These are phyloP conservation scores for Ilex asprella DNA, from an alignment of 257 asterid species.

Conservation along the genomic window DNA sequence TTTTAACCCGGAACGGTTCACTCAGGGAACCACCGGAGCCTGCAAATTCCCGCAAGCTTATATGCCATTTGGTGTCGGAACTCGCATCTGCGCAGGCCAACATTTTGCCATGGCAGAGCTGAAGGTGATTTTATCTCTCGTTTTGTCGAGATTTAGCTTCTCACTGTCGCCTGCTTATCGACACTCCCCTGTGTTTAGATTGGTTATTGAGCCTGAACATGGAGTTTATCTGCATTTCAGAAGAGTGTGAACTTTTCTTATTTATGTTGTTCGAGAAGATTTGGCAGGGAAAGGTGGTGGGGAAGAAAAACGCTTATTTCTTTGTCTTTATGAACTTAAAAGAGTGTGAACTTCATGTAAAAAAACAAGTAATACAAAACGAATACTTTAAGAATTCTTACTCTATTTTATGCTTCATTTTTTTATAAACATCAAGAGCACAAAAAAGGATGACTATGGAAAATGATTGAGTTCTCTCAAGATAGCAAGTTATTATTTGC, in stretches of 20 bases:
- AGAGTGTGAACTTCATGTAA: too few species aligned
- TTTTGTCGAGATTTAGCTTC: conserved; percentile 48
- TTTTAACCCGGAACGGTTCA: conserved; percentile 70
- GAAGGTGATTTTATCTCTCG: conserved; percentile 55
- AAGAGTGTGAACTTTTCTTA: conserved; percentile 19
- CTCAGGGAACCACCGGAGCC: conserved; percentile 45
- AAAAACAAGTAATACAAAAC: too few species aligned
- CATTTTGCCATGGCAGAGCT: conserved; percentile 67
- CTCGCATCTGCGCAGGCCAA: conserved; percentile 56
- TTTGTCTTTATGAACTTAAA: too few species aligned
- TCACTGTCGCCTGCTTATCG: conserved; percentile 46
- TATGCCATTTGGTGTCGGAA: conserved; percentile 68
- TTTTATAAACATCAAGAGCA: too few species aligned
- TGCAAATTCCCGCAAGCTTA: conserved; percentile 63
- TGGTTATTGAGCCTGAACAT: conserved; percentile 48
- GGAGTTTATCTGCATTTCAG: conserved; percentile 42
- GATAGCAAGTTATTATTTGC: too few species aligned
- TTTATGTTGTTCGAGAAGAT: too few species aligned
- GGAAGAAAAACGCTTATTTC: too few species aligned
- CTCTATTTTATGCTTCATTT: too few species aligned
- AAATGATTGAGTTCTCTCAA: too few species aligned
- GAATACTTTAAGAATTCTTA: too few species aligned
- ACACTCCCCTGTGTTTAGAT: conserved; percentile 47
- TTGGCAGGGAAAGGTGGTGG: too few species aligned
- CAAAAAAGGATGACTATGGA: too few species aligned